A percentile compares a stretch with the other conserved stretches of the same genome.
Evolutionary conservation across 352 stramenopile species (phyloP).

Genomic region (Phytophthora pistaciae): DNA sequence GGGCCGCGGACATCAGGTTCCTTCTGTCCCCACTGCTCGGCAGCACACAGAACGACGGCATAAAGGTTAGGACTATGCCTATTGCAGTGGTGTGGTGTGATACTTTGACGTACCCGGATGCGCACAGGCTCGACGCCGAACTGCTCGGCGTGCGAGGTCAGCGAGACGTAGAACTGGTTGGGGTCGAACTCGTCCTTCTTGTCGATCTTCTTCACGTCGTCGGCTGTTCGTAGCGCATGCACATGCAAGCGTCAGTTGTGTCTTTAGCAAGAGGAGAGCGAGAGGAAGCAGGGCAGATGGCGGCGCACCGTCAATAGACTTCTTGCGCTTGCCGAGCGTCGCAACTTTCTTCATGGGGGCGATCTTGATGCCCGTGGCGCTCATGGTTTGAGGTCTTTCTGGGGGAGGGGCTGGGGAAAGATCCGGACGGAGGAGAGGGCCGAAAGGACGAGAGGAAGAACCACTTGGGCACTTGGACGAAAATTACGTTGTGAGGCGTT

Average conservation of each 20-base stretch:
- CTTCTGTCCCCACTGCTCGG: slow-evolving; percentile 92
- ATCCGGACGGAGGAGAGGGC: not conserved
- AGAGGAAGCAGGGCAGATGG: not conserved
- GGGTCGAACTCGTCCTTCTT: slow-evolving; percentile 90
- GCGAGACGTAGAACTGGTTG: slow-evolving; percentile 89
- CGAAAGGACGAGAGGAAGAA: slow-evolving; percentile 13
- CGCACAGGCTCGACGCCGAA: slow-evolving; percentile 89
- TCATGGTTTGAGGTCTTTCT: slow-evolving; percentile 24
- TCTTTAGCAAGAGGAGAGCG: not conserved
- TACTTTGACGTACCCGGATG: slow-evolving; percentile 65
- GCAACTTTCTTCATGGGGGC: slow-evolving; percentile 81
- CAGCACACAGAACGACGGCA: slow-evolving; percentile 4
- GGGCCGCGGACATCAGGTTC: slow-evolving; percentile 92
- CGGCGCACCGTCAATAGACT: slow-evolving; percentile 81
- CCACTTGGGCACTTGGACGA: slow-evolving; percentile 42
- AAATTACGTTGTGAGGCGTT: slow-evolving; percentile 56
- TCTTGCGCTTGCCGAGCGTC: slow-evolving; percentile 91
- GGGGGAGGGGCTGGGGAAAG: not conserved
- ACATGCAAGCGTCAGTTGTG: slow-evolving; percentile 8
- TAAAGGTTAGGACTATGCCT: slow-evolving; percentile 6
- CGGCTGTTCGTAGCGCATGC: slow-evolving; percentile 47
- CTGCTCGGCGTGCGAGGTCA: slow-evolving; percentile 88
- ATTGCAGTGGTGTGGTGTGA: not conserved
- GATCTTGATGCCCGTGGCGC: slow-evolving; percentile 20
- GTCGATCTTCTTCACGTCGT: slow-evolving; percentile 84